These are phyloP conservation scores for Pseudonitzschia pungens DNA, from an alignment of 108 stramenopile genomes.

Conservation along the genomic window DNA sequence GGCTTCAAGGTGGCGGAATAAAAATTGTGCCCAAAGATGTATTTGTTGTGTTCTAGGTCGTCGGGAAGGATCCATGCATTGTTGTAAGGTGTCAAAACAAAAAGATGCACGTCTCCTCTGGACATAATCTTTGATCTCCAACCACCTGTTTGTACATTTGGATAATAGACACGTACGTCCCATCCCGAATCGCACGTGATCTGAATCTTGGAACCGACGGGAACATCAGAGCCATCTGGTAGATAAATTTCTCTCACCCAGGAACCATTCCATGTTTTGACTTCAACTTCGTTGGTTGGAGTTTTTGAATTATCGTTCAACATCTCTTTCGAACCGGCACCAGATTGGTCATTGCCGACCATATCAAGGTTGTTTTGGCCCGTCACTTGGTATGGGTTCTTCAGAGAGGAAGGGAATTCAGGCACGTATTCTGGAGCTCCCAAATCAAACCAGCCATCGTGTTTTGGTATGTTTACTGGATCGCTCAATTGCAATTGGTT, in stretches of 20 bases:
- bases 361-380: not conserved
- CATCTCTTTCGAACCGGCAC: not conserved
- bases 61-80: not conserved
- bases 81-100: not conserved
- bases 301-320: not conserved
- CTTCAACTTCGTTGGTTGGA: not conserved
- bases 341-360: not conserved
- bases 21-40: conserved; percentile 4
- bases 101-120: not conserved
- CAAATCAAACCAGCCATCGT: not conserved
- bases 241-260: not conserved
- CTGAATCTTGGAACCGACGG: not conserved
- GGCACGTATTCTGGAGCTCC: not conserved
- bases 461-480: not conserved
- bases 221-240: not conserved
- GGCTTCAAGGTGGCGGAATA: not conserved
- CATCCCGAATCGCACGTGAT: conserved; percentile 6
- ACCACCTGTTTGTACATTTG: not conserved
- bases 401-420: not conserved
- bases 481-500: not conserved
- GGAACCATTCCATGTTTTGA: conserved; percentile 8
- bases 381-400: not conserved
- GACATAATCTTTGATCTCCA: not conserved
- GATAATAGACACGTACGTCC: not conserved
- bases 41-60: not conserved